Conservation (phyloP, 2,329 filamentous ascomycete genomes). For the Nannizzia gypsea region DNA sequence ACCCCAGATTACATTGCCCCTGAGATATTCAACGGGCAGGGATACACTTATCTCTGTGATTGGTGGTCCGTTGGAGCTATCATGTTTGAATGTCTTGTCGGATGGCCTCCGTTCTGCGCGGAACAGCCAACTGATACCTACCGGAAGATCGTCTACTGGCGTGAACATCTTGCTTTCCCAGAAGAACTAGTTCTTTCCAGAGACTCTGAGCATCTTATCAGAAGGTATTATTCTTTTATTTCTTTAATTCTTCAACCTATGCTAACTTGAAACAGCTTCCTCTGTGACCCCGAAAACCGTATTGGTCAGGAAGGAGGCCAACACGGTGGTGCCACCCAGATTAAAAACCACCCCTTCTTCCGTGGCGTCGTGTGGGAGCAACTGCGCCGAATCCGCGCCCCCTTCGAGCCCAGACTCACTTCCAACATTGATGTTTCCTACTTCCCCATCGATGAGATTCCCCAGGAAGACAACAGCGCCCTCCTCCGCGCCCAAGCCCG, state of each 20-base stretch:
- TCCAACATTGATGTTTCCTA: slow-evolving; percentile 95
- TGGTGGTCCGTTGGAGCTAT: slow-evolving; percentile 99
- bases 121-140: slow-evolving; percentile 97
- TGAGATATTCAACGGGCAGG: slow-evolving; percentile 93
- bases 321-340: slow-evolving; percentile 67
- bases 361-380: slow-evolving; percentile 90
- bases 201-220: slow-evolving; percentile 84
- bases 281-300: slow-evolving; percentile 87
- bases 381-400: slow-evolving; percentile 81
- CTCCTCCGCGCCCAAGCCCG: slow-evolving; percentile 73
- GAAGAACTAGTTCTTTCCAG: slow-evolving; percentile 81
- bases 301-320: slow-evolving; percentile 56
- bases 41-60: slow-evolving; percentile 93
- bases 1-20: slow-evolving; percentile 98
- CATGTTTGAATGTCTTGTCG: slow-evolving; percentile 98
- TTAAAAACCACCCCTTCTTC: slow-evolving; percentile 94
- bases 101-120: slow-evolving; percentile 97
- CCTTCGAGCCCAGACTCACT: slow-evolving; percentile 86
- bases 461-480: slow-evolving; percentile 87
- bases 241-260: neutral
- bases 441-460: slow-evolving; percentile 97
- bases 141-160: slow-evolving; percentile 98
- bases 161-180: slow-evolving; percentile 88
- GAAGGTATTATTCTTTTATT: slow-evolving; percentile 48
- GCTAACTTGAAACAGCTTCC: slow-evolving; percentile 48